Percentiles rank a stretch among this genome's conserved stretches.
Conservation (phyloP, 139 green algal species). For the Chlorella sp. region DNA sequence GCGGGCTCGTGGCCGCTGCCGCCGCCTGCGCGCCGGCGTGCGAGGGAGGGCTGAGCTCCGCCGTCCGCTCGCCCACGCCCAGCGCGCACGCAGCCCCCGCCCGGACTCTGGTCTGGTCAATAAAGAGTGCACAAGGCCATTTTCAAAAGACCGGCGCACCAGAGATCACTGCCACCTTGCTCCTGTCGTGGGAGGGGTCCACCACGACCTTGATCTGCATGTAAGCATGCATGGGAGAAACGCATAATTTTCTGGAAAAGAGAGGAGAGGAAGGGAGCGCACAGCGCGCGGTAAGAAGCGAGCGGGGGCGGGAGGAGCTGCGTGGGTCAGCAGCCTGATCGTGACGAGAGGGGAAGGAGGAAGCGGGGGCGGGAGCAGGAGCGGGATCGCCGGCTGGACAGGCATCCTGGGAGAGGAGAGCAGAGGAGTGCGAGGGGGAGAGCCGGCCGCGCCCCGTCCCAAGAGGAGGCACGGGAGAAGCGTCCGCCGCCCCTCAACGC, state of each 20-base stretch:
- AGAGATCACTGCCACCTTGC: conserved; percentile 63
- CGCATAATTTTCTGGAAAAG: background rate
- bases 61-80: background rate
- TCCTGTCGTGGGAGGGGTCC: conserved; percentile 21
- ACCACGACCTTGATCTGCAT: conserved; percentile 58
- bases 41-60: background rate
- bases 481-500: too few species aligned
- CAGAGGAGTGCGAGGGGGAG: too few species aligned
- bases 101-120: background rate
- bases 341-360: too few species aligned
- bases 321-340: too few species aligned
- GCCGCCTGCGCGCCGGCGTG: conserved; percentile 50
- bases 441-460: too few species aligned
- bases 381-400: background rate
- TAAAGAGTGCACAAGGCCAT: background rate
- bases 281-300: too few species aligned
- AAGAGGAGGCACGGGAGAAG: too few species aligned
- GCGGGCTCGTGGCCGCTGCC: conserved; percentile 89
- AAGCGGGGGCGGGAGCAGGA: background rate
- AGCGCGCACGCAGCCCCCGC: too few species aligned
- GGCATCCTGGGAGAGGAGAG: too few species aligned
- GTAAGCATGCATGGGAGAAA: background rate
- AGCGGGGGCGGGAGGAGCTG: too few species aligned
- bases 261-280: too few species aligned
- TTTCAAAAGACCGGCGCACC: conserved; percentile 11